Percentiles rank a stretch among this genome's conserved stretches.
These are phyloP conservation scores for Pichia sp. DNA, from an alignment of 1,139 yeast species.

Conservation along the genomic window DNA sequence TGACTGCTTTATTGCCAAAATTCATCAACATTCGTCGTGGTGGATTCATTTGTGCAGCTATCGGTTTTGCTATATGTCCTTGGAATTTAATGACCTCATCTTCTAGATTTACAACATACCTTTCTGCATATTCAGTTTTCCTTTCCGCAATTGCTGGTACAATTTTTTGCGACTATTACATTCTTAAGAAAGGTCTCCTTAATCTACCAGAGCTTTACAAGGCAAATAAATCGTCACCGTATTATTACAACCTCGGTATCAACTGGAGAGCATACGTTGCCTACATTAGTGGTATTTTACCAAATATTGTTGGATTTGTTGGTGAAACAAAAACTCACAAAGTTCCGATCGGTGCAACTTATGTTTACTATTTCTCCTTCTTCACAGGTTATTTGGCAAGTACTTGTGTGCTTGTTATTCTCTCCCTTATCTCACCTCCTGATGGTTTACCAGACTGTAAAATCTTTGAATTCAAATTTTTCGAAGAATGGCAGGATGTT, in stretches of 20 bases:
- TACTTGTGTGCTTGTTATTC: conserved; percentile 39
- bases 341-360: conserved; percentile 76
- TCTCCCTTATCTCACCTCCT: conserved; percentile 49
- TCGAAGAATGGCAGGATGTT: conserved; percentile 35
- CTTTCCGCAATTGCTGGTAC: conserved; percentile 84
- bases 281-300: conserved; percentile 66
- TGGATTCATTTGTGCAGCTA: conserved; percentile 68
- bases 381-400: conserved; percentile 66
- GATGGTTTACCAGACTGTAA: conserved; percentile 41
- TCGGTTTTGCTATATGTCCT: conserved; percentile 78
- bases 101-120: conserved; percentile 71
- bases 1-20: conserved; percentile 75
- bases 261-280: conserved; percentile 80
- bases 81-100: conserved; percentile 78
- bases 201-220: conserved; percentile 58
- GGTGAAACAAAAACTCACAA: conserved; percentile 44
- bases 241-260: conserved; percentile 57
- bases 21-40: conserved; percentile 79
- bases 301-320: conserved; percentile 83
- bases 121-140: conserved; percentile 83
- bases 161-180: conserved; percentile 66
- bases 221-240: conserved; percentile 37
- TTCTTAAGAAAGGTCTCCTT: conserved; percentile 67
- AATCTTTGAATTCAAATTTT: conserved; percentile 16
- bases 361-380: conserved; percentile 65